Conservation (phyloP, 2,329 filamentous ascomycete species). For the Periglandula ipomoeae region DNA sequence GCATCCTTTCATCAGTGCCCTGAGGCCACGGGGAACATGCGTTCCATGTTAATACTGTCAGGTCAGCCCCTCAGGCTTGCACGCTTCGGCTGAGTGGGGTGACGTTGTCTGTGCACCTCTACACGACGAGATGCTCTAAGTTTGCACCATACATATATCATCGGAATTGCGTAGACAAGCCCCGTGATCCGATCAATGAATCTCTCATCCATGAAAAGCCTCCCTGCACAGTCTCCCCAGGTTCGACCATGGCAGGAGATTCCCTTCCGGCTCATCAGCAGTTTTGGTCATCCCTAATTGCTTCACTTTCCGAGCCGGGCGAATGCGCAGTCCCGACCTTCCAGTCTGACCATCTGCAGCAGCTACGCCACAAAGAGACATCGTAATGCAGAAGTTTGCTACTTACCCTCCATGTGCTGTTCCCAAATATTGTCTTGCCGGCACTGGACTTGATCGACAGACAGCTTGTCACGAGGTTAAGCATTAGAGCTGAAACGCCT, state of each 20-base stretch:
- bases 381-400: constrained; percentile 43
- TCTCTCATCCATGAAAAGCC: no score
- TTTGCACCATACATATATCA: no score
- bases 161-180: no score
- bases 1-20: no score
- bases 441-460: constrained; percentile 84
- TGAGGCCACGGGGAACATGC: no score
- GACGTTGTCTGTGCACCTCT: no score
- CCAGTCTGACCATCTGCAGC: background rate
- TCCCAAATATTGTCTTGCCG: constrained; percentile 70
- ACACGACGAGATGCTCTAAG: no score
- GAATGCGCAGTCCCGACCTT: background rate
- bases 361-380: constrained; percentile 6
- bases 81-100: no score
- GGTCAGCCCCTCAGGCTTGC: no score
- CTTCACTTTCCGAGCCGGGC: background rate
- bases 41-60: no score
- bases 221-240: background rate
- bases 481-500: background rate
- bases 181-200: no score
- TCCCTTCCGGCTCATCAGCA: constrained; percentile 1
- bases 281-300: constrained; percentile 4
- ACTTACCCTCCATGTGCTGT: constrained; percentile 77
- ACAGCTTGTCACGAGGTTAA: constrained; percentile 41
- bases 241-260: background rate